Evolutionary conservation across 148 eudicot species (phyloP).

Genomic region (Nyssa sinensis): DNA sequence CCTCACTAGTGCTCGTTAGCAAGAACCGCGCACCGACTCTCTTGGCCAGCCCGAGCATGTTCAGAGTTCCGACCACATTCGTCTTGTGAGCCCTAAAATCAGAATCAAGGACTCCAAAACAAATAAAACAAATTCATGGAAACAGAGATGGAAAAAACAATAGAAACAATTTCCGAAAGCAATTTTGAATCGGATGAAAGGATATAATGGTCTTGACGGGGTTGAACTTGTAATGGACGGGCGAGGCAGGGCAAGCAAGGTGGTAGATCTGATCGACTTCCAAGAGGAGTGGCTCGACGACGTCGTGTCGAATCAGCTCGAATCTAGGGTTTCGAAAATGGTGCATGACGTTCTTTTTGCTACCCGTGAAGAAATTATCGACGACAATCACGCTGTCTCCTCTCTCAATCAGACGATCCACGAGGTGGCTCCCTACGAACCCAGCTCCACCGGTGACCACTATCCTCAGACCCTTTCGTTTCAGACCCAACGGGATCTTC

Average conservation of each 20-base stretch:
- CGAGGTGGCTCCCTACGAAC: conserved; percentile 90
- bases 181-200: conserved; percentile 26
- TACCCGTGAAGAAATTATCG: conserved; percentile 89
- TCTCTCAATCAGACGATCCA: conserved; percentile 70
- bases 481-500: conserved; percentile 74
- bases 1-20: conserved; percentile 98
- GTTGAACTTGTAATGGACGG: conserved; percentile 94
- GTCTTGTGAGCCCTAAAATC: conserved; percentile 62
- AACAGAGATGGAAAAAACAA: background rate
- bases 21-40: conserved; percentile 90
- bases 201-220: conserved; percentile 99
- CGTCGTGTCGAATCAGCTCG: conserved; percentile 93
- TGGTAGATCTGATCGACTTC: conserved; percentile 99
- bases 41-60: conserved; percentile 96
- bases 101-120: conserved; percentile 9
- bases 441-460: conserved; percentile 98
- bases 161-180: background rate
- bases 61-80: conserved; percentile 95
- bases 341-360: conserved; percentile 86
- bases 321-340: conserved; percentile 90
- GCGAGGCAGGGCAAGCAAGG: conserved; percentile 97
- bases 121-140: background rate
- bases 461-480: conserved; percentile 68
- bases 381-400: conserved; percentile 96
- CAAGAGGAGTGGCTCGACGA: conserved; percentile 80